phyloP scores from a whole-genome alignment of 805 yeast species.

The Barnettozyma sucrosica region DNA sequence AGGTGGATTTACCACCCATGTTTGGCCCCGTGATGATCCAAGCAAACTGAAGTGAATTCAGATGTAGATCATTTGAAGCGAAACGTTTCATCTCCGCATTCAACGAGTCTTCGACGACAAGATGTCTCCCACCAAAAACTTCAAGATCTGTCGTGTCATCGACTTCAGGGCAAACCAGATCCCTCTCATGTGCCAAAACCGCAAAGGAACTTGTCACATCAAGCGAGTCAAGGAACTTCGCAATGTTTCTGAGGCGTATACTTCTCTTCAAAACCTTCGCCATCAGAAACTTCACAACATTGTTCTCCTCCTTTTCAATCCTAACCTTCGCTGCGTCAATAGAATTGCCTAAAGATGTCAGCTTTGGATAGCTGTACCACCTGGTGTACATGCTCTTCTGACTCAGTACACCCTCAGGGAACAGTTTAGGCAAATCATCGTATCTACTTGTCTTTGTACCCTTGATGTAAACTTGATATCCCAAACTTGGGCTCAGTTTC shows the following conservation, averaged over 20 bases:
- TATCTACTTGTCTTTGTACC: conserved; percentile 22
- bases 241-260: conserved; percentile 41
- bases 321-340: conserved; percentile 39
- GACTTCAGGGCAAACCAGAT: conserved; percentile 61
- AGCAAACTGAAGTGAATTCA: conserved; percentile 50
- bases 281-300: conserved; percentile 45
- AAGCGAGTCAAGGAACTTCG: conserved; percentile 52
- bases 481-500: conserved; percentile 36
- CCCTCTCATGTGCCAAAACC: conserved; percentile 57
- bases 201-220: conserved; percentile 77
- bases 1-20: conserved; percentile 97
- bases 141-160: conserved; percentile 41
- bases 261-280: conserved; percentile 38
- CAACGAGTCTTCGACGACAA: conserved; percentile 78
- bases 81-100: conserved; percentile 34
- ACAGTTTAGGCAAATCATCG: conserved; percentile 1
- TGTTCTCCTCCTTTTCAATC: conserved; percentile 51
- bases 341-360: conserved; percentile 46
- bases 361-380: conserved; percentile 41
- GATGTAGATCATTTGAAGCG: conserved; percentile 75
- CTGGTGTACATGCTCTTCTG: conserved; percentile 38
- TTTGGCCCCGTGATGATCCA: conserved; percentile 90
- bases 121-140: conserved; percentile 68
- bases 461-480: conserved; percentile 43
- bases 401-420: conserved; percentile 26